Base-by-base conservation (phyloP, 192 early-diverging fungal species). In the Thamnidium elegans region DNA sequence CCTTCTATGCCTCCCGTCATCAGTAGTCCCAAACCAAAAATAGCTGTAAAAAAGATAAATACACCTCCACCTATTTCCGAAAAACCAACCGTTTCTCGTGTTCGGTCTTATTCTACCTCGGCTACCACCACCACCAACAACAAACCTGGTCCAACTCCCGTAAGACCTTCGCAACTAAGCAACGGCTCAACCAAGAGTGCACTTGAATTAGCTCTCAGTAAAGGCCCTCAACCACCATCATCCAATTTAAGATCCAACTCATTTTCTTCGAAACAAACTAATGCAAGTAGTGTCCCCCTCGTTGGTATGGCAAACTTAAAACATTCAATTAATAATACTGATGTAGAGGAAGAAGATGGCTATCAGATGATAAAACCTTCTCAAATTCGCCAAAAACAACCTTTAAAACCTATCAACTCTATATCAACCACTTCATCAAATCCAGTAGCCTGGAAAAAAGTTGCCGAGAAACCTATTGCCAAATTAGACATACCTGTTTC, bases 331-430 rank as follows among this genome's bases (percentile, higher is more conserved):
- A 48, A 58, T 31, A 52, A 62, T 7, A 61, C 63, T 6, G 54
- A 63, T 14, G 36, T 30, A 7, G 51, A 64, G 7, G 62, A 64
- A 43, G 67, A 67, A 14, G 50, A 50, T 7, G 66, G 53, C n/a
- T 62, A 63, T 42, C 61, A 69, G 14, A 30, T 69, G 14, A 61
- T 69, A 17, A 69, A 63, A 20, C 67, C 67, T 17, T 69, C 67
- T 1, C 62, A 62, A 17, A 39, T 69, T 17, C 60, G 67, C 10
- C 32, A 64, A 14, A 63, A 43, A 26, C 51, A 46, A 26, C 63
- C 51, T 5, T 21, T 20, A 5, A 50, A 26, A 7, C 32, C 50
- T n/a, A 14, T 30, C 17, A 34, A 39, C 11, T 20, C 50, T 26
- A 21, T 43, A 4, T 20, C 17, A 7, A 19, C 50, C 26, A 26